Base-by-base conservation (phyloP, 1,284 basidiomycete species). In the Sporisorium reilianum region DNA sequence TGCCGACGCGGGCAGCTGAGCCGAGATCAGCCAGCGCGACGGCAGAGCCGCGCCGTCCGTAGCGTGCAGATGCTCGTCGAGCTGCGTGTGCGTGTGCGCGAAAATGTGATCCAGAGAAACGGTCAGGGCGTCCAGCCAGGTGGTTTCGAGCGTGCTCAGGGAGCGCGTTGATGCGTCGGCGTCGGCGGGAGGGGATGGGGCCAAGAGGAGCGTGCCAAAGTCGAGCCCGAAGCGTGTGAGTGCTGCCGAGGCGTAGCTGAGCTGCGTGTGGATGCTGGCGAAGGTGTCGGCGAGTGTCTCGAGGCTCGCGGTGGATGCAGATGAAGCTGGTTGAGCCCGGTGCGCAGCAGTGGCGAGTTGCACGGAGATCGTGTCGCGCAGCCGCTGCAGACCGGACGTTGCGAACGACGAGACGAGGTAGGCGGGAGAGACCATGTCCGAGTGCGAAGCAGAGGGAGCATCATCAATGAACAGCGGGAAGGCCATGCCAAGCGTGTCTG, bases 401-500 rank as follows among this genome's bases (percentile, higher is more conserved):
- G 71, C 64, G 25, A 66, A 74, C 1, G 69, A 64, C 8, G 75
- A 69, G 28, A 77, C 23, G 2, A 77, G 67, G 51, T 64, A 70
- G 0, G 60, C 49, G 2, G 75, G 70, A 0, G 65, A 60, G 23
- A 74, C 50, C 46, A 58, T 55, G 14, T 42, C 32, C 20, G 32
- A n/a, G n/a, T n/a, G n/a, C n/a, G n/a, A n/a, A n/a, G n/a, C n/a
- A n/a, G n/a, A n/a, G n/a, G n/a, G 12, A 22, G 58, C n/a, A 6
- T 89, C 88, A 68, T 93, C 91, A 53, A 95, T 89, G 85, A 98
- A 97, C 68, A 97, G 93, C 41, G 93, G 91, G 2, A 91, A 89
- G 79, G 91, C 97, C 84, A 97, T 94, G 18, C 91, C 91, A 73
- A 96, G 89, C 77, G 95, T 90, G 83, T 98, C 95, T 85, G 95